Conservation (phyloP, 768 basidiomycete genomes). For the Solioccasus polychromus region DNA sequence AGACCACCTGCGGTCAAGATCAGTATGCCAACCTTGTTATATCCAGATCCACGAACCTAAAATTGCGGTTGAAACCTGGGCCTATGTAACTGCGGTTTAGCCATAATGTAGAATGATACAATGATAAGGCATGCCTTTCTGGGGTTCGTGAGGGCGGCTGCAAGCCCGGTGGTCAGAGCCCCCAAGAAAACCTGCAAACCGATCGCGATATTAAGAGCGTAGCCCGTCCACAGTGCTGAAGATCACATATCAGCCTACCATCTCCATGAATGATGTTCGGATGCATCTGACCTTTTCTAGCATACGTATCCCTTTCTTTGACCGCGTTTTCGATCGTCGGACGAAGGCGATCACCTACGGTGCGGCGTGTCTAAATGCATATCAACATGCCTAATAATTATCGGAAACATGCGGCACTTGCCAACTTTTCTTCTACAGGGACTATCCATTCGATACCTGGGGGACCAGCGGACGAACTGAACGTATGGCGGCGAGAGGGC, state of each 20-base stretch:
- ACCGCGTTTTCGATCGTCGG: slow-evolving; percentile 51
- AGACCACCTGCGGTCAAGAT: slow-evolving; percentile 48
- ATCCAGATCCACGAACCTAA: slow-evolving; percentile 31
- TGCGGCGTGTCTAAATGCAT: too few species aligned
- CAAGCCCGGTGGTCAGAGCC: slow-evolving; percentile 62
- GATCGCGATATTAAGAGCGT: slow-evolving; percentile 48
- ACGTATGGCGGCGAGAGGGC: slow-evolving; percentile 9
- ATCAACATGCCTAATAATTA: too few species aligned
- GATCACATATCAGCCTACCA: background rate
- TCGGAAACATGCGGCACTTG: too few species aligned
- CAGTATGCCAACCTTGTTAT: background rate
- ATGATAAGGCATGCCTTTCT: slow-evolving; percentile 43
- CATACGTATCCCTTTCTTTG: slow-evolving; percentile 45
- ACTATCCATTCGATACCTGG: slow-evolving; percentile 26
- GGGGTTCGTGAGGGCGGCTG: slow-evolving; percentile 44
- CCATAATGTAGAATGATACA: too few species aligned
- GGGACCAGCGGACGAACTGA: background rate
- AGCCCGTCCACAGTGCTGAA: slow-evolving; percentile 32
- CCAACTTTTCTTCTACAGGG: slow-evolving; percentile 22
- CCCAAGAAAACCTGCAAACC: slow-evolving; percentile 62
- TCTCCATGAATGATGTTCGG: slow-evolving; percentile 3
- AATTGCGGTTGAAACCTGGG: slow-evolving; percentile 37
- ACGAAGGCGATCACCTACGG: slow-evolving; percentile 49
- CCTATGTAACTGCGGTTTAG: too few species aligned
- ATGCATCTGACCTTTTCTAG: slow-evolving; percentile 37